Percentiles rank a stretch among this genome's conserved stretches.
Conservation (phyloP, 345 rosid species). For the Hevea brasiliensis region DNA sequence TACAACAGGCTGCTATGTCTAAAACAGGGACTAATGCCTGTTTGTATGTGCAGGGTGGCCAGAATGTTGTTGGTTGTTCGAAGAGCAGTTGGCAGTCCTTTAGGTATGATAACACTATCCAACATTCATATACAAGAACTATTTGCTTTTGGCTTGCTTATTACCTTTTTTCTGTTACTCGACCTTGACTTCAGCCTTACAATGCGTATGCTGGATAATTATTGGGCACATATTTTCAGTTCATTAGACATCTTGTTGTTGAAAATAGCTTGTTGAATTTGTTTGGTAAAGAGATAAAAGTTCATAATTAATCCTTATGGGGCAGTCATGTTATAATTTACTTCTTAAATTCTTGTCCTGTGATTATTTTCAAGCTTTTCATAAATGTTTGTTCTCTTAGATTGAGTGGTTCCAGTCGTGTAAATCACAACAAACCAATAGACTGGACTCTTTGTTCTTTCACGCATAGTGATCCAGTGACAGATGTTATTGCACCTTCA, state of each 20-base stretch:
- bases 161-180: neutral
- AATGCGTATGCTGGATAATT: neutral
- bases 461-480: conserved; percentile 49
- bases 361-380: conserved; percentile 17
- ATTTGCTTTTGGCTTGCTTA: neutral
- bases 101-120: conserved; percentile 37
- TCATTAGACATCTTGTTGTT: neutral
- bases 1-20: neutral
- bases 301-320: neutral
- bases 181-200: neutral
- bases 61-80: conserved; percentile 49
- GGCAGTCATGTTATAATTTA: conserved; percentile 6
- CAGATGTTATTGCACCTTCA: conserved; percentile 94
- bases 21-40: conserved; percentile 25
- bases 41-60: conserved; percentile 52
- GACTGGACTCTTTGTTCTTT: conserved; percentile 77
- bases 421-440: conserved; percentile 43
- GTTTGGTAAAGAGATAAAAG: neutral
- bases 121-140: neutral
- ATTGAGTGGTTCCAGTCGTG: conserved; percentile 56
- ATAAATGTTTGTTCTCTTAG: conserved; percentile 36
- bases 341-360: conserved; percentile 4
- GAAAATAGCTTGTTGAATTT: neutral
- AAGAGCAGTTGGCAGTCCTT: conserved; percentile 72
- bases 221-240: neutral